A percentile compares a stretch with the other conserved stretches of the same genome.
These are phyloP conservation scores for Diplodia mutila DNA, from an alignment of 2,329 filamentous ascomycete species.

Conservation along the genomic window DNA sequence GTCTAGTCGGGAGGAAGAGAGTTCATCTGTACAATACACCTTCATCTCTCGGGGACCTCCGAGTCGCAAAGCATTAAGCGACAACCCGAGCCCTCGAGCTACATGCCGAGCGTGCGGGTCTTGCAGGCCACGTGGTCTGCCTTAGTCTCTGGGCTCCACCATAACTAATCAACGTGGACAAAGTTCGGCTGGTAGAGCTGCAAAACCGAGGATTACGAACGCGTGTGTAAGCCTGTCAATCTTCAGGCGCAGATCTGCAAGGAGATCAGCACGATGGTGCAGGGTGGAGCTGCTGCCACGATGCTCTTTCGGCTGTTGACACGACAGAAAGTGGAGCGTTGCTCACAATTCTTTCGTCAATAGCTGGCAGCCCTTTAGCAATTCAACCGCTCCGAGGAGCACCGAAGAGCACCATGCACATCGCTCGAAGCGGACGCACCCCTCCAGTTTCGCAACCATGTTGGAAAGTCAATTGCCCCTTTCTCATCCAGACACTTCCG, in stretches of 20 bases:
- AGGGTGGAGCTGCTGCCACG: not conserved
- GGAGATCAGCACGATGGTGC: not conserved
- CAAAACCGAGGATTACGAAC: not conserved
- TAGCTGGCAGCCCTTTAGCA: not conserved
- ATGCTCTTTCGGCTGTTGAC: not conserved
- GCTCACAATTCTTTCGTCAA: not conserved
- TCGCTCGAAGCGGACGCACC: not conserved
- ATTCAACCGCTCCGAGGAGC: not conserved
- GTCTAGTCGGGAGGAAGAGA: not conserved
- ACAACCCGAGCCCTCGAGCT: not conserved
- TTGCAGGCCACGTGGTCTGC: not conserved
- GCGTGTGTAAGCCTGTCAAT: not conserved
- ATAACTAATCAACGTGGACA: not conserved
- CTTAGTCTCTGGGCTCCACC: not conserved
- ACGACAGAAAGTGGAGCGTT: conserved; percentile 1
- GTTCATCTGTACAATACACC: not conserved
- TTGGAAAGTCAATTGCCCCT: not conserved
- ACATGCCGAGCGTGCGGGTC: not conserved
- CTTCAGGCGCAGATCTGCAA: not conserved
- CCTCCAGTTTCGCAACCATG: not conserved
- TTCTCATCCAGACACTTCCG: not conserved
- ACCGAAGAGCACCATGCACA: not conserved
- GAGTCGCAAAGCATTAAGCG: not conserved
- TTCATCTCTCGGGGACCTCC: not conserved
- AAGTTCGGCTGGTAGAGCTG: not conserved